Conservation (phyloP, 768 basidiomycete genomes). For the Ramaria sp. region DNA sequence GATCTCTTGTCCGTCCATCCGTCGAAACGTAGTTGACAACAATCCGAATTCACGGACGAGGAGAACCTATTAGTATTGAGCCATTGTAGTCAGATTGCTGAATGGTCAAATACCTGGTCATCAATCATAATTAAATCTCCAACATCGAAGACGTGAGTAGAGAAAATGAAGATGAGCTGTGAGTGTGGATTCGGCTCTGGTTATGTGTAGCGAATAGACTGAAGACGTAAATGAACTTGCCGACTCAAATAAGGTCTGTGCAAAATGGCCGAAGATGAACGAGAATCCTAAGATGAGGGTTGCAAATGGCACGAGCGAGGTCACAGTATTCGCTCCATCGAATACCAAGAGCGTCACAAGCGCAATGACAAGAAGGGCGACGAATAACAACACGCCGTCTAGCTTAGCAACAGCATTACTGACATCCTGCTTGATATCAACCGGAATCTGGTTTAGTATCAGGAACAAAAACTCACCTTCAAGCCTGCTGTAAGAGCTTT, state of each 20-base stretch:
- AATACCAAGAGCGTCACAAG: constrained; percentile 72
- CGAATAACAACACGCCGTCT: constrained; percentile 57
- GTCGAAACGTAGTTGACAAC: constrained; percentile 66
- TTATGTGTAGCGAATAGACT: constrained; percentile 5
- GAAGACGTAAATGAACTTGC: constrained; percentile 25
- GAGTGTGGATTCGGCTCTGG: not conserved
- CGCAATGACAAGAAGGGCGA: constrained; percentile 45
- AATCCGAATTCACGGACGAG: constrained; percentile 70
- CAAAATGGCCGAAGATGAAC: constrained; percentile 78
- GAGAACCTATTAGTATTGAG: constrained; percentile 20
- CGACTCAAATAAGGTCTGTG: constrained; percentile 68
- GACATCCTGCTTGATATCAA: constrained; percentile 39
- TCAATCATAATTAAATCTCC: constrained; percentile 79
- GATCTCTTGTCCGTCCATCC: constrained; percentile 75
- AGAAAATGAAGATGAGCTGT: constrained; percentile 76
- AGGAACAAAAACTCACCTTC: constrained; percentile 33
- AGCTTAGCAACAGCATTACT: constrained; percentile 66
- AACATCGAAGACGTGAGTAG: constrained; percentile 78
- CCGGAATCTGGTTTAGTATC: not conserved
- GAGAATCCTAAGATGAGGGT: constrained; percentile 76
- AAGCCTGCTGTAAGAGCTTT: constrained; percentile 60
- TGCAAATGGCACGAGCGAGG: constrained; percentile 68
- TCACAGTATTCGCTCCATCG: constrained; percentile 50
- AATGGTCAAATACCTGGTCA: constrained; percentile 34
- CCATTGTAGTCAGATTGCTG: not conserved